These are phyloP conservation scores for Aspergillus brunneoviolaceus DNA, from an alignment of 2,329 filamentous ascomycete genomes.

Conservation along the genomic window DNA sequence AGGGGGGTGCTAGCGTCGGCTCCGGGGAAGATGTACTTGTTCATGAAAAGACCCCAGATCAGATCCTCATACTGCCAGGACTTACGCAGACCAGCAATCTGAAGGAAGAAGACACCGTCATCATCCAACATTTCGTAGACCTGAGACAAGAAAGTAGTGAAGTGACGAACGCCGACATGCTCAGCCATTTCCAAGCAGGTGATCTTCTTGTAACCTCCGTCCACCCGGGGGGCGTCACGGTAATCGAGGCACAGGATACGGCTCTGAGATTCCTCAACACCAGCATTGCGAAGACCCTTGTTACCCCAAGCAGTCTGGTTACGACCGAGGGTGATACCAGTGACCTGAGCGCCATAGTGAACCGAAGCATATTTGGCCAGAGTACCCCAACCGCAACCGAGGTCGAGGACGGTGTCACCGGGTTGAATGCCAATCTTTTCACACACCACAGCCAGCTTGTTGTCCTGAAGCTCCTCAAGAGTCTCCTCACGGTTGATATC, in stretches of 20 bases:
- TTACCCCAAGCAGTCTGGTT: conserved; percentile 99
- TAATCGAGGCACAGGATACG: conserved; percentile 95
- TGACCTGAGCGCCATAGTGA: conserved; percentile 83
- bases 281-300: conserved; percentile 76
- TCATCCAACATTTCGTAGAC: conserved; percentile 95
- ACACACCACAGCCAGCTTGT: conserved; percentile 92
- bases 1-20: conserved; percentile 94
- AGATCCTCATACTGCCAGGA: conserved; percentile 97
- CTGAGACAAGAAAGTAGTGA: conserved; percentile 76
- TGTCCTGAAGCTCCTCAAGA: conserved; percentile 94
- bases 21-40: conserved; percentile 98
- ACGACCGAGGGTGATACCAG: conserved; percentile 88
- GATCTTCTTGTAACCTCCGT: conserved; percentile 86
- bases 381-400: conserved; percentile 97
- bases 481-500: conserved; percentile 84
- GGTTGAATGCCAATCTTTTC: conserved; percentile 87
- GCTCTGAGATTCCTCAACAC: conserved; percentile 83
- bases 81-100: conserved; percentile 91
- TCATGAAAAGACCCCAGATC: conserved; percentile 98
- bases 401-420: conserved; percentile 83
- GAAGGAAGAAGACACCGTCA: conserved; percentile 92
- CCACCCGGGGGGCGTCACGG: conserved; percentile 81
- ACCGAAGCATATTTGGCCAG: conserved; percentile 88
- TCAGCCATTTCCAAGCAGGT: conserved; percentile 98
- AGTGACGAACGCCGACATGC: conserved; percentile 93